Evolutionary conservation across 2,329 filamentous ascomycete species (phyloP), one percentile per base, ranked within the genome.

Genomic region (Fusarium decemcellulare): DNA sequence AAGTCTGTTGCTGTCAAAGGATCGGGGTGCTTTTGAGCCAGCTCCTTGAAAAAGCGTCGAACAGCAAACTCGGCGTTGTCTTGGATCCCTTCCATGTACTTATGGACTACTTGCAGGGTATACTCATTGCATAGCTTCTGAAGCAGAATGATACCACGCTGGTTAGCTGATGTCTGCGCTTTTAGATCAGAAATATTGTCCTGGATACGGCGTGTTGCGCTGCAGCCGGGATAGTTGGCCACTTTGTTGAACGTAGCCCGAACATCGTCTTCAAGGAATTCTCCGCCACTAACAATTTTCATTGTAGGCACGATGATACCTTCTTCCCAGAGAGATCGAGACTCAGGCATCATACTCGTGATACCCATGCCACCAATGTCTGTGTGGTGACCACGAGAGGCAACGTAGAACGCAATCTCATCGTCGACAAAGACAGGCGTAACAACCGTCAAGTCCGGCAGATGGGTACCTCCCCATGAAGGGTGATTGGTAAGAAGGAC

Each of bases 111-210:
- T 3, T 65, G 59, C 2, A 79, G 74, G 2, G 75, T 74, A 27
- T 76, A 79, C 60, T 81, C 79, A 15, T 75, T 75, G 63, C 79
- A 80, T 1, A 80, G 71, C 39, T 72, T 70, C 6, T 42, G 53
- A 7, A 81, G 76, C 7, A 81, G 68, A 1, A 71, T 71, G 32
- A 76, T 79, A 5, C 83, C 83, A 10, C 79, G 78, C 44, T 81
- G 77, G 40, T 85, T 84, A 0, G 83, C 80, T 0, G 82, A 82
- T 0, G 82, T 80, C 40, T 81, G 79, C 0, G 83, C 83, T 47
- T 84, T 83, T 4, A 84, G 68, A 51, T 84, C 82, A 2, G 81
- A 79, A 7, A 84, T 73, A 52, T 85, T 84, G 50, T 84, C 82
- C 3, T 72, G 69, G n/a, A 83, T 63, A 1, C 79, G 76, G 14